phyloP scores from a whole-genome alignment of 148 eudicot genomes.

The Rhododendron mucronatum region DNA sequence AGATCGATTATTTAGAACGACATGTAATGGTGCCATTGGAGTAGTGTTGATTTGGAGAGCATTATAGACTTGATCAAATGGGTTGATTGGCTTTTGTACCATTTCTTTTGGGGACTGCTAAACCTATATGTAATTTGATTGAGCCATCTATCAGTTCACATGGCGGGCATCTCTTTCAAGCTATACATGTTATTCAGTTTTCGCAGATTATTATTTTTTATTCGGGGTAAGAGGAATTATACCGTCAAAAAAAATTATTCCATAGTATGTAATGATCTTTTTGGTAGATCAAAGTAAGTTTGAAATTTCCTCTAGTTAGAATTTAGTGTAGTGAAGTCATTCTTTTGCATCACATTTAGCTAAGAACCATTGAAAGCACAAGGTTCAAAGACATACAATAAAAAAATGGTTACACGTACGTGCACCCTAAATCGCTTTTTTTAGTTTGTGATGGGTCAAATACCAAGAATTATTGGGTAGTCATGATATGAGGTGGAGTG shows the following conservation, averaged over 20 bases:
- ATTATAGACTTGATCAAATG: not conserved
- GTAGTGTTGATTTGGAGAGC: not conserved
- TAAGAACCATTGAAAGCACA: too few relatives aligned
- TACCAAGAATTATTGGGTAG: not conserved
- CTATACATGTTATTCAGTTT: not conserved
- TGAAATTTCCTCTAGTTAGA: not conserved
- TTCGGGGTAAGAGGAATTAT: not conserved
- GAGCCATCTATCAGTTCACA: not conserved
- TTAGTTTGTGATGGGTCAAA: not conserved
- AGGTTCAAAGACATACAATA: not conserved
- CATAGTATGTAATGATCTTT: not conserved
- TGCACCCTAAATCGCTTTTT: not conserved
- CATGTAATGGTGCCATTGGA: not conserved
- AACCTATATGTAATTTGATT: not conserved
- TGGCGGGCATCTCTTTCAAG: not conserved
- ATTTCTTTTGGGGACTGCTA: not conserved
- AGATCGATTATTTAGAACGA: not conserved
- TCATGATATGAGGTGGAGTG: not conserved
- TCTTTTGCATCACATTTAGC: too few relatives aligned
- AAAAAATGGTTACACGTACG: not conserved
- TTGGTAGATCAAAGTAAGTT: not conserved
- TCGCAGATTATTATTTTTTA: too few relatives aligned
- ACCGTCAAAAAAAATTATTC: too few relatives aligned
- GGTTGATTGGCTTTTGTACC: not conserved
- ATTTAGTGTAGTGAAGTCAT: not conserved